Base-by-base conservation (phyloP, 106 monocot genomes). In the Platanthera zijinensis region DNA sequence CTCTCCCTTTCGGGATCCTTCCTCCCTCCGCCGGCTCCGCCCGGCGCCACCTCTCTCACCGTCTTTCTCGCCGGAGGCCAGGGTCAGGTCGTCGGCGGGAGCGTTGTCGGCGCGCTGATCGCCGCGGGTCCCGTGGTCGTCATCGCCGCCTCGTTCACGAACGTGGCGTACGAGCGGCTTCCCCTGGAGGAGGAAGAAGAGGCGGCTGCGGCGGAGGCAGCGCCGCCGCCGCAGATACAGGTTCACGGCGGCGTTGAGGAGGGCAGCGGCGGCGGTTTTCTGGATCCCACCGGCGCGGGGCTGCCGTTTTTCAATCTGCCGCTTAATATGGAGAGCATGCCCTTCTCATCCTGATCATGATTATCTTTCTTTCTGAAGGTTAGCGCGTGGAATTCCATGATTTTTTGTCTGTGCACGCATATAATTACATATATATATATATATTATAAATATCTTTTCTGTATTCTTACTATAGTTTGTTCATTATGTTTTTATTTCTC, bases 261-360 rank as follows among this genome's bases (percentile, higher is more conserved):
- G 21, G 54, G 74, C 11, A 14, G 45, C n/a, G 59, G 19, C 48
- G 76, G 59, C 13, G 63, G 22, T 2, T 13, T 6, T 48, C 14
- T 39, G 1, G 57, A 21, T 8, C 30, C 46, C 46, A 19, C 48
- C 46, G 70, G 17, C 3, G 45, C 18, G 22, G 64, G 64, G 15
- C 46, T 76, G 61, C 76, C 64, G 50, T 76, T 76, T 46, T 66
- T 66, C 10, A 50, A 76, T 22, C 10, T 76, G 49, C 76, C 76
- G 76, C 15, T 76, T 19, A 50, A 12, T 14, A 32, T 66, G 66
- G 30, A 30, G 66, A 66, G 66, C 32, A 30, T 66, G 17, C 66
- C 66, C 10, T 66, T 66, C 18, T 11, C 66, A 30, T 32, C 66
- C 0, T 13, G 30, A 59, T 13, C 4, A 8, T 53, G 11, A 10